phyloP scores from a whole-genome alignment of 495 filamentous ascomycete species.

The Aspergillus heteromorphus region DNA sequence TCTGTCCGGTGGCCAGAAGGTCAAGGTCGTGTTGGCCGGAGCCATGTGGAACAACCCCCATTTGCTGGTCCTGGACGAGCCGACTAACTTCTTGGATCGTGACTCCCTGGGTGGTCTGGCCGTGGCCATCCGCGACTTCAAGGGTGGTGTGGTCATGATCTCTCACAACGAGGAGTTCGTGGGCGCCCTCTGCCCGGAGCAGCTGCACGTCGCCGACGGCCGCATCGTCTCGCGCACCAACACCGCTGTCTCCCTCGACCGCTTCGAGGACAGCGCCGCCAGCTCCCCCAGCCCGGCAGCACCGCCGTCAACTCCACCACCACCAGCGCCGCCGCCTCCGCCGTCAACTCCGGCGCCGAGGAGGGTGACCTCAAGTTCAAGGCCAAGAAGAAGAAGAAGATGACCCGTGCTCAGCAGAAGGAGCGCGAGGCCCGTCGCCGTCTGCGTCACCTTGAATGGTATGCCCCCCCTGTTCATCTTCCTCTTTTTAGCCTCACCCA shows the following conservation, averaged over 20 bases:
- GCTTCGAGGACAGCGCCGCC: conserved; percentile 78
- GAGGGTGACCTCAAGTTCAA: conserved; percentile 86
- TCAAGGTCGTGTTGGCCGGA: conserved; percentile 97
- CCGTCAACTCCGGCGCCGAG: conserved; percentile 81
- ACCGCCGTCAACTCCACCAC: conserved; percentile 47
- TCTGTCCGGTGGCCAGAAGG: conserved; percentile 97
- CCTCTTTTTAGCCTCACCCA: background rate
- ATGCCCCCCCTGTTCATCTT: conserved; percentile 25
- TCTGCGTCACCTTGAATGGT: conserved; percentile 94
- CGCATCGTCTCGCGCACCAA: conserved; percentile 78
- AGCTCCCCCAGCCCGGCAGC: conserved; percentile 52
- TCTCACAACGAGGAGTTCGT: conserved; percentile 99
- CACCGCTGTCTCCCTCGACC: conserved; percentile 63
- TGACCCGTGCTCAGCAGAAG: conserved; percentile 93
- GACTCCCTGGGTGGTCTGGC: conserved; percentile 94
- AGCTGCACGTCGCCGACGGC: conserved; percentile 89
- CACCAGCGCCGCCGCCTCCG: conserved; percentile 60
- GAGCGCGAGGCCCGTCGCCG: conserved; percentile 82
- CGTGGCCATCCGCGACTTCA: conserved; percentile 95
- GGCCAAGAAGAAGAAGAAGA: conserved; percentile 96
- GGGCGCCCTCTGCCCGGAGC: conserved; percentile 86
- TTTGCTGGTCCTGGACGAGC: conserved; percentile 94
- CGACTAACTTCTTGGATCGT: conserved; percentile 97
- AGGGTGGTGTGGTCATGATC: conserved; percentile 97
- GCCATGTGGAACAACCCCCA: conserved; percentile 99